Conservation (phyloP, 768 basidiomycete species). For the Coprinopsis cinerea region DNA sequence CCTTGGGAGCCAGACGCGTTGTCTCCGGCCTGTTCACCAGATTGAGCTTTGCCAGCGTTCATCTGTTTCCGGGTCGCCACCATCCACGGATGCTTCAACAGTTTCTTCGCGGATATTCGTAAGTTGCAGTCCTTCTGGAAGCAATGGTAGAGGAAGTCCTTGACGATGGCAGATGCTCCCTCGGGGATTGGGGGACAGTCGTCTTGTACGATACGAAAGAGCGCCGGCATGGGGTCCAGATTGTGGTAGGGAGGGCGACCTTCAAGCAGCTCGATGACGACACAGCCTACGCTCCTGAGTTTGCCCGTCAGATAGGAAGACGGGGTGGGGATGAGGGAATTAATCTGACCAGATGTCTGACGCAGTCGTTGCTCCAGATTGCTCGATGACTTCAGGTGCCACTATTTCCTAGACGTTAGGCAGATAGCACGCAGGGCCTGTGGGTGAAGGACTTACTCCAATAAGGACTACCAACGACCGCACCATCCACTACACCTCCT, state of each 20-base stretch:
- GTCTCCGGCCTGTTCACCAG: constrained; percentile 28
- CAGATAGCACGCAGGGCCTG: constrained; percentile 8
- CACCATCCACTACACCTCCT: constrained; percentile 74
- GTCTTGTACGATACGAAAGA: constrained; percentile 98
- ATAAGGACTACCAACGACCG: constrained; percentile 96
- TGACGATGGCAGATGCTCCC: constrained; percentile 89
- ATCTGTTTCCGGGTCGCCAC: constrained; percentile 74
- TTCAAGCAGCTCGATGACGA: constrained; percentile 92
- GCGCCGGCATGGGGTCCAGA: constrained; percentile 95
- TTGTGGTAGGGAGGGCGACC: constrained; percentile 94
- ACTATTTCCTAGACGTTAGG: constrained; percentile 36
- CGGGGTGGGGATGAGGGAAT: constrained; percentile 12
- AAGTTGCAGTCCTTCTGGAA: constrained; percentile 98
- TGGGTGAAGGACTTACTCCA: constrained; percentile 67
- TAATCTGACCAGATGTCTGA: constrained; percentile 75
- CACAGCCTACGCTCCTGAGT: constrained; percentile 81
- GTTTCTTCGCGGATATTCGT: constrained; percentile 88
- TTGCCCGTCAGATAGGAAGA: constrained; percentile 1
- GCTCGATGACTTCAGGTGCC: constrained; percentile 99
- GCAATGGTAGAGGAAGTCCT: constrained; percentile 95
- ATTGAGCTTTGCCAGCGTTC: constrained; percentile 30
- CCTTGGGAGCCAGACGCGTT: constrained; percentile 30
- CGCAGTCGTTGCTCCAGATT: constrained; percentile 93
- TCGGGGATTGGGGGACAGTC: constrained; percentile 96
- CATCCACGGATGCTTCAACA: constrained; percentile 97